phyloP scores from a whole-genome alignment of 352 stramenopile genomes.

The Thraustochytrium striatum region DNA sequence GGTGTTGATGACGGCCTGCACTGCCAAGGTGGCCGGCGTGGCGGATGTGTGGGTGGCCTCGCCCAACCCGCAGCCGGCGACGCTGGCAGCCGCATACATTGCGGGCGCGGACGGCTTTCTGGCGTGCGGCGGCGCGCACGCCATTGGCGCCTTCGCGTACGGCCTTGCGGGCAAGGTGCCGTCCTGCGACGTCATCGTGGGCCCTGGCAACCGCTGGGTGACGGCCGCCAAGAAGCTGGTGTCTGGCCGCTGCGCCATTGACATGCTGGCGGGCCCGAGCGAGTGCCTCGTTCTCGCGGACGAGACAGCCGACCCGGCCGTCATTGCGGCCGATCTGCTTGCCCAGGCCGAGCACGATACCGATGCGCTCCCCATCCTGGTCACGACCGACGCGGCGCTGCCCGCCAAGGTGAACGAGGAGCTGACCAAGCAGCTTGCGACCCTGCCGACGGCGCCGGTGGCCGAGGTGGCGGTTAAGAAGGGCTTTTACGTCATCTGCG shows the following conservation, averaged over 20 bases:
- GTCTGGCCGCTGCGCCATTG: conserved; percentile 92
- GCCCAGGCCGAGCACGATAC: conserved; percentile 94
- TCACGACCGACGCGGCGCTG: conserved; percentile 75
- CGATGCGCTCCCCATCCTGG: conserved; percentile 90
- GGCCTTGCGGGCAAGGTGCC: conserved; percentile 76
- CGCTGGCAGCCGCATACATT: conserved; percentile 79
- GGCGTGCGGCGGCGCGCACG: conserved; percentile 71
- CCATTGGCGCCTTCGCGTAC: conserved; percentile 93
- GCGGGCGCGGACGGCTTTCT: conserved; percentile 66
- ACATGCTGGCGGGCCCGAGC: conserved; percentile 96
- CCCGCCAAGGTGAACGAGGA: conserved; percentile 83
- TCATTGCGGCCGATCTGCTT: conserved; percentile 79
- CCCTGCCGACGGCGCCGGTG: conserved; percentile 57
- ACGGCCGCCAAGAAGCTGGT: conserved; percentile 96
- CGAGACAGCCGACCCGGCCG: conserved; percentile 70
- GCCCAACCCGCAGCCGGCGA: conserved; percentile 81
- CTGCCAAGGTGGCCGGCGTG: conserved; percentile 85
- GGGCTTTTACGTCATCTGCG: conserved; percentile 68
- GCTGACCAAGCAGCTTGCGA: conserved; percentile 68
- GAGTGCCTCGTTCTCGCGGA: conserved; percentile 97
- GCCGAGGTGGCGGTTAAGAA: conserved; percentile 75
- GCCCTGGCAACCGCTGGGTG: conserved; percentile 98
- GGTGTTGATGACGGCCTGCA: conserved; percentile 95
- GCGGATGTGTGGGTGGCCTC: conserved; percentile 89
- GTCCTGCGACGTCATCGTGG: conserved; percentile 94